Evolutionary conservation across 139 green algal species (phyloP).

Genomic region (Asterochloris erici): DNA sequence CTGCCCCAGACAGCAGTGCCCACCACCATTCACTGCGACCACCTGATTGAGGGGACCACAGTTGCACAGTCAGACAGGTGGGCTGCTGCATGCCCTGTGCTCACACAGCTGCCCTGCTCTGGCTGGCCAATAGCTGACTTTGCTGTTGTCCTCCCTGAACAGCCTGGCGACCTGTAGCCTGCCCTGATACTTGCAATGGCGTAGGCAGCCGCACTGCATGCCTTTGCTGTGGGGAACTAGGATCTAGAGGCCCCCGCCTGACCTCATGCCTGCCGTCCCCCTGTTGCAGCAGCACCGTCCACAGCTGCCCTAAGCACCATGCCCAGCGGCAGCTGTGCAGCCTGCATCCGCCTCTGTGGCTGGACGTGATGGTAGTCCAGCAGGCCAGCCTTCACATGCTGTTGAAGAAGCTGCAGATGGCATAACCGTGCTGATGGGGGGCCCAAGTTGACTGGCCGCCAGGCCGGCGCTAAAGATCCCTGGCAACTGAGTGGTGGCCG

Average conservation of each 20-base stretch:
- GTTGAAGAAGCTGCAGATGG: background rate
- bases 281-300: too few relatives aligned
- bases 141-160: background rate
- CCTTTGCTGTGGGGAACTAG: background rate
- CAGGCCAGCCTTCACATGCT: too few relatives aligned
- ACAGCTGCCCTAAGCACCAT: too few relatives aligned
- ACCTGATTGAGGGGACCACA: conserved; percentile 95
- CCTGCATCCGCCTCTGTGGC: too few relatives aligned
- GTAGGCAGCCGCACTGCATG: background rate
- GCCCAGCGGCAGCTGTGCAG: too few relatives aligned
- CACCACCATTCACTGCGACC: conserved; percentile 94
- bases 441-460: too few relatives aligned
- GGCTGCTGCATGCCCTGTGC: background rate
- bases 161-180: background rate
- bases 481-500: too few relatives aligned
- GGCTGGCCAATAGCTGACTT: background rate
- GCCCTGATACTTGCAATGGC: background rate
- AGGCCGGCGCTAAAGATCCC: background rate
- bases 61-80: conserved; percentile 79
- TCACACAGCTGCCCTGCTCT: background rate
- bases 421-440: background rate
- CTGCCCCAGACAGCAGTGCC: conserved; percentile 86
- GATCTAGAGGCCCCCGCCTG: too few relatives aligned
- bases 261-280: too few relatives aligned
- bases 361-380: too few relatives aligned